Base-by-base conservation (phyloP, 1,284 basidiomycete genomes). In the Rhodotorula sp. region DNA sequence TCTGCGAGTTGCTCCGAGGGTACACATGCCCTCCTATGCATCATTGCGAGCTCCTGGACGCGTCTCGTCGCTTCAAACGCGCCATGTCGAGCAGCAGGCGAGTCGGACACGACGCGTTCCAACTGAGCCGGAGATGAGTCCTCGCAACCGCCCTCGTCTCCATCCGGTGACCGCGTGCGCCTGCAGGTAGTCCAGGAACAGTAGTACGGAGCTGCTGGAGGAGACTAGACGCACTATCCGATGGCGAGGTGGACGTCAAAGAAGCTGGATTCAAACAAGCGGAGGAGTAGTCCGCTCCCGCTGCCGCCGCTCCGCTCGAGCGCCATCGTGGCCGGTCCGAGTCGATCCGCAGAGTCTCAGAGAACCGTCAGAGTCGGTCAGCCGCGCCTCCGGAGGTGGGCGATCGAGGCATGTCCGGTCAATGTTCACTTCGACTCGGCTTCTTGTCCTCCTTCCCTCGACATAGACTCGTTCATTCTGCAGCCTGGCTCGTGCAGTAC, bases 171-270 rank as follows among this genome's bases (percentile, higher is more conserved):
- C 38, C 10, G 38, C 38, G 38, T 43, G 38, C 38, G 38, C 38
- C 38, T 43, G 38, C 38, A 43, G 38, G 38, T 43, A 10, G 38
- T 10, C 38, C 10, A 43, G 38, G 10, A 43, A 14, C 2, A 12
- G 10, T 43, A 43, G 38, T 43, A 43, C 38, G 10, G 38, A 43
- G 38, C 38, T 43, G 38, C 6, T 12, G 26, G 26, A 28, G 15
- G 15, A 26, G 14, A 4, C 21, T 14, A 5, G 31, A 73, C 79
- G 65, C 38, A 80, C 79, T 79, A 80, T 48, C 73, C 71, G 26
- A 80, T 76, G 34, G 77, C 77, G 52, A 80, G 71, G 65, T 79
- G 78, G n/a, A 79, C 77, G 73, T 79, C 77, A 48, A 80, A 80
- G 76, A 76, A 77, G 47, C 67, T 63, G 38, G 72, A 75, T 62